These are phyloP conservation scores for Solanum appendiculatum DNA, from an alignment of 257 asterid species.

Conservation along the genomic window DNA sequence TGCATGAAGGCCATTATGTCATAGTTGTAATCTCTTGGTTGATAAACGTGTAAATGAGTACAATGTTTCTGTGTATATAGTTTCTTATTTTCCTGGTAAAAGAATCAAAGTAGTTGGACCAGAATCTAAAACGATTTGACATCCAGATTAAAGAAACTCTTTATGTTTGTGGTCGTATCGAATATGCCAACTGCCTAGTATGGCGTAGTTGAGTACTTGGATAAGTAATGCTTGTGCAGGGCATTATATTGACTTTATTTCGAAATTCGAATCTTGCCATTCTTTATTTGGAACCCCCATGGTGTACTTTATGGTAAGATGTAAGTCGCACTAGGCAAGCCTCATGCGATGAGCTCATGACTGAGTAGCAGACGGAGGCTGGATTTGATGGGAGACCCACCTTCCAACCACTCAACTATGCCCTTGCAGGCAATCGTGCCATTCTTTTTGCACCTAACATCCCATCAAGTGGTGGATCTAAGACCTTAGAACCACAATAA, in stretches of 20 bases:
- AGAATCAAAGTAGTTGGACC: not conserved
- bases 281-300: not conserved
- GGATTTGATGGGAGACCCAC: not conserved
- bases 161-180: not conserved
- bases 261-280: not conserved
- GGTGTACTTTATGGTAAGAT: not conserved
- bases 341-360: not conserved
- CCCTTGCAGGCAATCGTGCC: not conserved
- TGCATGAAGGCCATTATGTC: not conserved
- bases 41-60: not conserved
- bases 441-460: not conserved
- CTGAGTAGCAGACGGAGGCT: not conserved
- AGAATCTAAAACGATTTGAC: not conserved
- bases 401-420: not conserved
- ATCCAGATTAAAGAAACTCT: not conserved
- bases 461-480: not conserved
- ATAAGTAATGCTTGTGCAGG: not conserved
- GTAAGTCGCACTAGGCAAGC: not conserved
- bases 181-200: not conserved
- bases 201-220: not conserved
- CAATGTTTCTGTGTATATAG: not conserved
- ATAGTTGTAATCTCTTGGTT: not conserved
- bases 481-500: not conserved
- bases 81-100: not conserved
- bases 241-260: not conserved